Conservation (phyloP, 805 yeast species). For the Candida maltosa region DNA sequence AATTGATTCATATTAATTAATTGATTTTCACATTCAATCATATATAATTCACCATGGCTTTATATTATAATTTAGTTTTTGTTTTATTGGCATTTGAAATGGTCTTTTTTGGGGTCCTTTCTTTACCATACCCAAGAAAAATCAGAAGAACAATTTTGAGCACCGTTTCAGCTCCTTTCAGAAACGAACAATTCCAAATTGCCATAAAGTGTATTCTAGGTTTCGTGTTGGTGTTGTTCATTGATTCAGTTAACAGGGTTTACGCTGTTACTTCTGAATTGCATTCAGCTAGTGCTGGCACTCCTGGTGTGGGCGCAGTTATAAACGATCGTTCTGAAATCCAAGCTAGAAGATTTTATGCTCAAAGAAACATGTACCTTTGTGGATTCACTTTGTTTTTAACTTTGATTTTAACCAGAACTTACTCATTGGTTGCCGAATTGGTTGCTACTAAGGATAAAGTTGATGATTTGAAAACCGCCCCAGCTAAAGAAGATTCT, state of each 20-base stretch:
- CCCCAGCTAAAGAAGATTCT: conserved; percentile 18
- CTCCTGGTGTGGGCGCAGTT: conserved; percentile 18
- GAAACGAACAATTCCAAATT: conserved; percentile 67
- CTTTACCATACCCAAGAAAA: conserved; percentile 80
- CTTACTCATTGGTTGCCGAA: conserved; percentile 76
- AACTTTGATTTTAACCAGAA: conserved; percentile 80
- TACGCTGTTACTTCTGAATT: conserved; percentile 65
- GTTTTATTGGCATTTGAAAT: conserved; percentile 76
- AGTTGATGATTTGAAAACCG: conserved; percentile 36
- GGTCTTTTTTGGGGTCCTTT: conserved; percentile 71
- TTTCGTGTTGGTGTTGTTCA: conserved; percentile 77
- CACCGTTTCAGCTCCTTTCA: conserved; percentile 65
- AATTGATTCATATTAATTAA: background rate
- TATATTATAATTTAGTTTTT: conserved; percentile 55
- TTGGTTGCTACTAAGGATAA: conserved; percentile 63
- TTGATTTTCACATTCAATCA: background rate
- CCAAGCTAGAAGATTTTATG: conserved; percentile 88
- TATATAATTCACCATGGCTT: conserved; percentile 28
- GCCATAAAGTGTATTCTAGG: conserved; percentile 78
- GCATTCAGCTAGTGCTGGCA: conserved; percentile 25
- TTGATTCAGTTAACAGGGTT: conserved; percentile 87
- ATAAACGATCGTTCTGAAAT: conserved; percentile 71
- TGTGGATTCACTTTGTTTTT: conserved; percentile 94
- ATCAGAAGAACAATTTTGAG: conserved; percentile 66
- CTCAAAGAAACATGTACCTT: conserved; percentile 93